Conservation (phyloP, 768 basidiomycete species). For the Clavulina sp. region DNA sequence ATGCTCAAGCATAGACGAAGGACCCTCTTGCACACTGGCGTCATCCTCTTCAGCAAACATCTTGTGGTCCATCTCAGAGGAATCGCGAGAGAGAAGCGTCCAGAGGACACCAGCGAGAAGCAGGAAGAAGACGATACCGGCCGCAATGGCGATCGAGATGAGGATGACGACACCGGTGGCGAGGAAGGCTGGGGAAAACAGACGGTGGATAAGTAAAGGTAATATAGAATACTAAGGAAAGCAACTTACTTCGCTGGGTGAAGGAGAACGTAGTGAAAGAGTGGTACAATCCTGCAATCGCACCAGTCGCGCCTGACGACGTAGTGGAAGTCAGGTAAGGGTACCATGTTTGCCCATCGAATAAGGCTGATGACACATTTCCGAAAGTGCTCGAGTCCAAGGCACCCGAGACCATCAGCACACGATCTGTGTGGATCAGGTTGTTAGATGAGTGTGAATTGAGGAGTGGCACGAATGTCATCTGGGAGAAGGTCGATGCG, state of each 20-base stretch:
- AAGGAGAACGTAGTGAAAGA: conserved; percentile 69
- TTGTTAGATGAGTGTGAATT: conserved; percentile 52
- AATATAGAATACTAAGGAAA: conserved; percentile 7
- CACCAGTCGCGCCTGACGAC: conserved; percentile 46
- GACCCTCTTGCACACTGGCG: conserved; percentile 61
- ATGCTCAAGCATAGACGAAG: conserved; percentile 75
- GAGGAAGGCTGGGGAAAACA: conserved; percentile 45
- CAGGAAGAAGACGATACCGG: conserved; percentile 80
- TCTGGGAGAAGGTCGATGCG: conserved; percentile 54
- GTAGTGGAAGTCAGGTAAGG: conserved; percentile 66
- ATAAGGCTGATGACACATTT: conserved; percentile 69
- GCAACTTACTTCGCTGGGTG: conserved; percentile 41
- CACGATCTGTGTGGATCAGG: conserved; percentile 65
- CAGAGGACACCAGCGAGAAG: conserved; percentile 74
- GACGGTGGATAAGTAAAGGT: not conserved
- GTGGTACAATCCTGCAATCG: conserved; percentile 63
- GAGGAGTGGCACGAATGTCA: conserved; percentile 80
- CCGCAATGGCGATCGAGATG: conserved; percentile 91
- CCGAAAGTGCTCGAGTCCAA: conserved; percentile 54
- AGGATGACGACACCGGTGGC: conserved; percentile 88
- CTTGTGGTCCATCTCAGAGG: conserved; percentile 49
- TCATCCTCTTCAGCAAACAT: conserved; percentile 44
- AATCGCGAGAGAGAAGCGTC: conserved; percentile 71
- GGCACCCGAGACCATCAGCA: conserved; percentile 76
- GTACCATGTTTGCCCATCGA: conserved; percentile 63